Base-by-base conservation (phyloP, 257 asterid species). In the Plantago ovata region DNA sequence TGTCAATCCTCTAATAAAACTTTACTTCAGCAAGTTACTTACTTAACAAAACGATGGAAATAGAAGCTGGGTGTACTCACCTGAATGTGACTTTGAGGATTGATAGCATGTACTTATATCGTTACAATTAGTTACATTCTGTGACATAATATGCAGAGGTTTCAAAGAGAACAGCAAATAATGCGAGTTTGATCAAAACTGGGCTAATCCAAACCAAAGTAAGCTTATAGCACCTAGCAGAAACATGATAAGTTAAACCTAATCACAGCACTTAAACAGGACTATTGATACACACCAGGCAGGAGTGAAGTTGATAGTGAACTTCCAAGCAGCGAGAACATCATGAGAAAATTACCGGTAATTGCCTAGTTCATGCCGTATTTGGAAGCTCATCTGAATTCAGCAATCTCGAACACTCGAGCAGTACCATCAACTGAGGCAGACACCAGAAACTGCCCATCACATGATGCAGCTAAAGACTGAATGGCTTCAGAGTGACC, bases 401-500 rank as follows among this genome's bases (percentile, higher is more conserved):
- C 94, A 22, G 80, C 84, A 60, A 85, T 75, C 81, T 88, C 95
- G 45, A 88, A 92, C 21, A 75, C 96, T 4, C 96, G 85, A 22
- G 91, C 86, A 9, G 93, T 92, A 32, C 69, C 79, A 65, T 92
- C 98, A 3, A 88, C 20, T 3, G 96, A 86, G 54, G 53, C 90
- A 6, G 98, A 80, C 36, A 88, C 89, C 0, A 92, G 69, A 78
- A 55, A 85, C 32, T 85, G 79, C 12, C 89, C 84, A 21, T 61
- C 63, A 55, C 75, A 62, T 13, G 94, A 84, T 13, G 70, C 69
- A 50, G 83, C 77, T 13, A 89, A 55, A 13, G 92, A 77, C 67
- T 93, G 96, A 71, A 93, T 63, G 14, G 84, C 82, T 66, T 67
- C 75, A 0, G 73, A 47, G 20, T 93, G 97, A n/a, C 98, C 97